Evolutionary conservation across 2,329 filamentous ascomycete species (phyloP), one percentile per base, ranked within the genome.

Genomic region (Triangularia setosa): DNA sequence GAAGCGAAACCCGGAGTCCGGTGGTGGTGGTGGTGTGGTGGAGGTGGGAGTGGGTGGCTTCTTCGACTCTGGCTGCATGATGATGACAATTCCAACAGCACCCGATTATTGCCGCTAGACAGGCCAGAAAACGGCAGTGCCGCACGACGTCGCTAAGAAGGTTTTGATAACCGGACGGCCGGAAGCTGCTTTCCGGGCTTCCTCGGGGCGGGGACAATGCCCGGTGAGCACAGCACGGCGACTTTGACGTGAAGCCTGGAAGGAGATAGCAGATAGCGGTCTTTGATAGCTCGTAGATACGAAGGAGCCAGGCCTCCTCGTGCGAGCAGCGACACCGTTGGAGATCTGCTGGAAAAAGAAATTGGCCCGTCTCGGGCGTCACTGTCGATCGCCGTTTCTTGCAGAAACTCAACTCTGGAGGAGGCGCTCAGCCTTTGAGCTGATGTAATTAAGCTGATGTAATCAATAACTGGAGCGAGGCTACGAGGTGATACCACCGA

Each of bases 1-100:
- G 25, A 28, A 55, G 52, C 52, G 52, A 63, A 55, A 58, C 64
- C 65, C 63, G 67, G 67, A 68, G 67, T 68, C 67, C 67, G 67
- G 61, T 35, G 64, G 58, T 53, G 60, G 56, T 56, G 56, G 59
- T 48, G 23, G 27, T 25, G 44, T 25, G 58, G 21, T 40, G 33
- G 33, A n/a, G 33, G 30, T 40, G 33, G 33, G 12, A 14, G 14
- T 33, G 30, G 30, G 11, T 33, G 30, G 6, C 30, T 33, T 33
- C 30, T 33, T 33, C 30, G 11, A 33, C 11, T 12, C 30, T 40
- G 40, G 40, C n/a, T 48, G 40, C 40, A 48, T 48, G 11, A 2
- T 40, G 40, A 48, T 14, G 16, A 40, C 35, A 40, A n/a, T 40
- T 2, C 6, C 16, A 48, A 21, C n/a, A 48, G n/a, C 18, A 21